Conservation (phyloP, 2,329 filamentous ascomycete genomes). For the Plenodomus tracheiphilus region DNA sequence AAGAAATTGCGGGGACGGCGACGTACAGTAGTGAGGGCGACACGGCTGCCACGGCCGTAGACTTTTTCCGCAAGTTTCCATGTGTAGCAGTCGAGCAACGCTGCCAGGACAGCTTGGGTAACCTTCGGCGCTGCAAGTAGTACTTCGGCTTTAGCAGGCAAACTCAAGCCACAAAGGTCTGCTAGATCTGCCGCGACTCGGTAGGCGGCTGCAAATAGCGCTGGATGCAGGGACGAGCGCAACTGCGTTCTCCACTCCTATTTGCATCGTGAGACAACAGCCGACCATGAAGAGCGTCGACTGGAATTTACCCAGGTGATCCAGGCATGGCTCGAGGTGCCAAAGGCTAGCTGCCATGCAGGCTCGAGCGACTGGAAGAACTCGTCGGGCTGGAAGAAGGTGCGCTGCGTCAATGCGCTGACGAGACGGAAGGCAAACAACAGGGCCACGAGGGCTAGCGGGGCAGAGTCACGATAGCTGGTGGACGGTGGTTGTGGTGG, state of each 20-base stretch:
- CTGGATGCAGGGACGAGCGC: conserved; percentile 89
- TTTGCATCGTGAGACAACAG: conserved; percentile 32
- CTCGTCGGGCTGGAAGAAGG: conserved; percentile 98
- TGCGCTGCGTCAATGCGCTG: conserved; percentile 77
- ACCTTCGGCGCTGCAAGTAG: conserved; percentile 74
- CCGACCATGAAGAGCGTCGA: conserved; percentile 6
- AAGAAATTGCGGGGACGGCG: conserved; percentile 15
- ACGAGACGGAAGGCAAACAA: conserved; percentile 72
- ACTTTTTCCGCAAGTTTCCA: conserved; percentile 78
- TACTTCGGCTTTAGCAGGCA: conserved; percentile 65
- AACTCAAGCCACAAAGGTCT: conserved; percentile 55
- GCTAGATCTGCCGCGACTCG: conserved; percentile 62
- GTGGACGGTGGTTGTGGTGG: conserved; percentile 19
- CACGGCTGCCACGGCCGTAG: conserved; percentile 67
- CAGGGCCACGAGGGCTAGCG: conserved; percentile 33
- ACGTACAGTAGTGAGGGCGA: conserved; percentile 72
- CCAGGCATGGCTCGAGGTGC: conserved; percentile 77
- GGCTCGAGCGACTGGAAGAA: conserved; percentile 96
- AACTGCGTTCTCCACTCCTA: conserved; percentile 93
- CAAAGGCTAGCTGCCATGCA: conserved; percentile 88
- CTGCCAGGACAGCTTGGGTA: conserved; percentile 76
- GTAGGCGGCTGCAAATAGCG: conserved; percentile 79
- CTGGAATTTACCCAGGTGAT: conserved; percentile 79
- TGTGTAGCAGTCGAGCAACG: conserved; percentile 80
- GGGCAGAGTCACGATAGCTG: conserved; percentile 42